Evolutionary conservation across 2,329 filamentous ascomycete species (phyloP), one percentile per base, ranked within the genome.

Genomic region (Fusarium vanettenii): DNA sequence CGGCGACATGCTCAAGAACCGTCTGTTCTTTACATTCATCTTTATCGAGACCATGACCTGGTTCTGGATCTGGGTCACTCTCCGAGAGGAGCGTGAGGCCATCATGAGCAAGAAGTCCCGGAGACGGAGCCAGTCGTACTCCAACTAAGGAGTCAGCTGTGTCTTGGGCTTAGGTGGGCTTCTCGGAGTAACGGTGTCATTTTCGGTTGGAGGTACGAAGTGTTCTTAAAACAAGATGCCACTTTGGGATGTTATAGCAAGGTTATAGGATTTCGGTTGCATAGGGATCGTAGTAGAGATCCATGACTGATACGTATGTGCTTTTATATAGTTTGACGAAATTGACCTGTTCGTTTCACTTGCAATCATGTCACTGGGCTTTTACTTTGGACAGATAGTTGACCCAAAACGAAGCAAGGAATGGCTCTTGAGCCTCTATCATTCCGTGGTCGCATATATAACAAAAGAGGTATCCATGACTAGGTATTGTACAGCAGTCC

Each of bases 11-110:
- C 83, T 98, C 78, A 95, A 95, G 85, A 97, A 97, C 81, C 90
- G 94, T 60, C 86, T 97, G 45, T 90, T 97, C 45, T 97, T 98
- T 81, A 92, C 93, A 0, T 97, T 95, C 83, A 91, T 91, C 10
- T 97, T 98, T 79, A 80, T 97, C 80, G 95, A 98, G 86, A 90
- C 94, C 81, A 87, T 94, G 75, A 89, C 89, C 71, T 98, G 95
- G 94, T 95, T 97, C 83, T 98, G 95, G 95, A 91, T 90, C 27
- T 94, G 91, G 87, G 87, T 92, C 33, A 93, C 90, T 6, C 82
- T 95, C 77, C 86, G 90, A 62, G 93, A 95, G 79, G 93, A 95
- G 85, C 80, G 84, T n/a, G 73, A 78, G 6, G 83, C 81, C 22
- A 79, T 89, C 4, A 67, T 85, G 11, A 78, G 78, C 9, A 84